Percentiles rank a stretch among this genome's conserved stretches.
Conservation (phyloP, 2,329 filamentous ascomycete species). For the Sporothrix globosa region DNA sequence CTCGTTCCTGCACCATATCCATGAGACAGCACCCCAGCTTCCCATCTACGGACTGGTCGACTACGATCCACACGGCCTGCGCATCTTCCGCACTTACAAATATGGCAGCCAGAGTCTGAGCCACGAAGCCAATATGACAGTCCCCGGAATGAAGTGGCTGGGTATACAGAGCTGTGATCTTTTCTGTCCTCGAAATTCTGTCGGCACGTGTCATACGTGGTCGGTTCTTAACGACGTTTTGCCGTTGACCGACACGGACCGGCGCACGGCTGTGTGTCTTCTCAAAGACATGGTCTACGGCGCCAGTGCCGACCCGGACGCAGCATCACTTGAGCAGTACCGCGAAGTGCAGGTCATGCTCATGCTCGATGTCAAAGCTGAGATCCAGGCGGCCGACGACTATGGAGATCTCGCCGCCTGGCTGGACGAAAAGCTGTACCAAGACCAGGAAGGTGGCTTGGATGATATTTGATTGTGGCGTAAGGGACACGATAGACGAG, state of each 20-base stretch:
- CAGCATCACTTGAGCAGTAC: slow-evolving; percentile 47
- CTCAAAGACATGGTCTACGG: slow-evolving; percentile 49
- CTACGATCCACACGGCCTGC: slow-evolving; percentile 75
- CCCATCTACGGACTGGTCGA: slow-evolving; percentile 70
- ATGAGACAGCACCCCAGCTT: slow-evolving; percentile 51
- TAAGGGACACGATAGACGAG: background rate
- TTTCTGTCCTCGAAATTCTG: background rate
- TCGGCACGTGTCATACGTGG: background rate
- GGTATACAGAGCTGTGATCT: slow-evolving; percentile 51
- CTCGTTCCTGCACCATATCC: slow-evolving; percentile 62
- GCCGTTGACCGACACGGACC: slow-evolving; percentile 58
- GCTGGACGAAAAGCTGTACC: slow-evolving; percentile 51
- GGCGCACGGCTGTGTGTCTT: slow-evolving; percentile 59
- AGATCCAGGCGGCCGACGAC: slow-evolving; percentile 72
- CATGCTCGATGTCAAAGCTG: slow-evolving; percentile 72
- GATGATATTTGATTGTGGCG: background rate
- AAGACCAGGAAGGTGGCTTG: slow-evolving; percentile 7
- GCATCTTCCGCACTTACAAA: slow-evolving; percentile 74
- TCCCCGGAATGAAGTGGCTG: slow-evolving; percentile 64
- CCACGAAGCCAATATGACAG: slow-evolving; percentile 59
- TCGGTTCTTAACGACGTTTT: slow-evolving; percentile 41
- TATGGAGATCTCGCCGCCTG: slow-evolving; percentile 55
- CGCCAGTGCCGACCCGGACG: slow-evolving; percentile 35
- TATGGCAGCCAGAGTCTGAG: slow-evolving; percentile 65
- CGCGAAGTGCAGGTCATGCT: slow-evolving; percentile 73